These are phyloP conservation scores for Hibiscus tridactylites DNA, from an alignment of 345 rosid species.

Conservation along the genomic window DNA sequence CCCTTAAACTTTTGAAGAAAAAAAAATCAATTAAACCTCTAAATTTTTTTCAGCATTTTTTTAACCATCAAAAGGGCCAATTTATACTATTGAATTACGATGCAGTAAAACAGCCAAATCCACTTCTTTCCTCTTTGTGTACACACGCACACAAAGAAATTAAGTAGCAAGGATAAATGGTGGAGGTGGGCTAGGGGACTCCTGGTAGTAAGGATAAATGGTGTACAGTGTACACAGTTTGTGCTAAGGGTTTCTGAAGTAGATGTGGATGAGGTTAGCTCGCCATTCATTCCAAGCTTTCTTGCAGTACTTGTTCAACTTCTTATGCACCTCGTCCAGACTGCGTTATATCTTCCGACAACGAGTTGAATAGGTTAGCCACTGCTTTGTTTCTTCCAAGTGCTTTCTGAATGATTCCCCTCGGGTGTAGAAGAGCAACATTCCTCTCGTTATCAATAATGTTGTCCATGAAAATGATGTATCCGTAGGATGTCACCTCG, in stretches of 20 bases:
- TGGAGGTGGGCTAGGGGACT: not conserved
- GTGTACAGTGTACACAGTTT: constrained; percentile 25
- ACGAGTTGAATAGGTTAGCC: constrained; percentile 35
- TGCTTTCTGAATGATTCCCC: constrained; percentile 36
- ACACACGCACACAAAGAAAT: not conserved
- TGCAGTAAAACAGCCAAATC: not conserved
- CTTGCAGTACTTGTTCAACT: constrained; percentile 25
- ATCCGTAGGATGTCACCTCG: constrained; percentile 33
- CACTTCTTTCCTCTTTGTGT: not conserved
- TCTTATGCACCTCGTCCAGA: constrained; percentile 18
- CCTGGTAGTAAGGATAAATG: constrained; percentile 17
- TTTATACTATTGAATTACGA: not conserved
- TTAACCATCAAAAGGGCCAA: not conserved
- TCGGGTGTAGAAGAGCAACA: no score
- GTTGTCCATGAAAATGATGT: constrained; percentile 31
- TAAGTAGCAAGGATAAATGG: not conserved
- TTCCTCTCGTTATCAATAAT: constrained; percentile 27
- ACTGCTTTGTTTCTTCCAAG: constrained; percentile 42
- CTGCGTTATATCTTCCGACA: constrained; percentile 12
- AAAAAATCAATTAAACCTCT: no score
- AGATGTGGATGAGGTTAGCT: constrained; percentile 32
- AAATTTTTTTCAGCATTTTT: no score
- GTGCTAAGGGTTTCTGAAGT: constrained; percentile 29
- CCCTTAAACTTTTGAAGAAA: no score
- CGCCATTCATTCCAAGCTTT: constrained; percentile 36